Percentiles rank a stretch among this genome's conserved stretches.
These are phyloP conservation scores for Pelargonium nanum DNA, from an alignment of 345 rosid genomes.

Conservation along the genomic window DNA sequence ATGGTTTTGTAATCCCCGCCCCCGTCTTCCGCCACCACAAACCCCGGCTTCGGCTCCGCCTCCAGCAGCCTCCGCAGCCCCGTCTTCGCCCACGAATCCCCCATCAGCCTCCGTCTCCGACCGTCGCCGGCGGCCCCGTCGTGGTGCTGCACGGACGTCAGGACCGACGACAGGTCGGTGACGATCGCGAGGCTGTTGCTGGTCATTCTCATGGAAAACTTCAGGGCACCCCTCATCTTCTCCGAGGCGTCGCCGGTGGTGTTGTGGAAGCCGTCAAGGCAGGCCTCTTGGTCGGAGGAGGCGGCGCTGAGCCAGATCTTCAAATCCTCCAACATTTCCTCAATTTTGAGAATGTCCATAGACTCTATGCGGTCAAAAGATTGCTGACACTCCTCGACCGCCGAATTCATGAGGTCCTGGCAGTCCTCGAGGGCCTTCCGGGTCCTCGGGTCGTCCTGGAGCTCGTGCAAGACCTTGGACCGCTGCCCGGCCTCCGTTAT, in stretches of 20 bases:
- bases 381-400: constrained; percentile 17
- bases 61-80: constrained; percentile 17
- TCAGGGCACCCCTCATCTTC: constrained; percentile 22
- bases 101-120: constrained; percentile 12
- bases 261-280: constrained; percentile 33
- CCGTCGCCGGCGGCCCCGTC: neutral
- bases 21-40: constrained; percentile 35
- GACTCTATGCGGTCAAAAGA: constrained; percentile 15
- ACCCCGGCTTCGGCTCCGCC: constrained; percentile 11
- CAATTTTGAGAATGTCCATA: constrained; percentile 19
- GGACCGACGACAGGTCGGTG: constrained; percentile 11
- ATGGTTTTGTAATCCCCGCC: constrained; percentile 30
- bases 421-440: constrained; percentile 24
- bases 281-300: constrained; percentile 32
- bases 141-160: constrained; percentile 9
- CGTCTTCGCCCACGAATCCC: constrained; percentile 1
- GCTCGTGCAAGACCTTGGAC: constrained; percentile 17
- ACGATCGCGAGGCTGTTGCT: constrained; percentile 32
- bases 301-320: constrained; percentile 33
- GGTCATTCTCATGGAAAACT: constrained; percentile 22
- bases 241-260: constrained; percentile 20
- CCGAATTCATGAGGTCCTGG: constrained; percentile 26
- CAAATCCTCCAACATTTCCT: constrained; percentile 18
- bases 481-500: constrained; percentile 16
- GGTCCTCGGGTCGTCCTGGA: constrained; percentile 26